Evolutionary conservation across 208 protist species (phyloP).

Genomic region (Blastocrithidia nonstop): DNA sequence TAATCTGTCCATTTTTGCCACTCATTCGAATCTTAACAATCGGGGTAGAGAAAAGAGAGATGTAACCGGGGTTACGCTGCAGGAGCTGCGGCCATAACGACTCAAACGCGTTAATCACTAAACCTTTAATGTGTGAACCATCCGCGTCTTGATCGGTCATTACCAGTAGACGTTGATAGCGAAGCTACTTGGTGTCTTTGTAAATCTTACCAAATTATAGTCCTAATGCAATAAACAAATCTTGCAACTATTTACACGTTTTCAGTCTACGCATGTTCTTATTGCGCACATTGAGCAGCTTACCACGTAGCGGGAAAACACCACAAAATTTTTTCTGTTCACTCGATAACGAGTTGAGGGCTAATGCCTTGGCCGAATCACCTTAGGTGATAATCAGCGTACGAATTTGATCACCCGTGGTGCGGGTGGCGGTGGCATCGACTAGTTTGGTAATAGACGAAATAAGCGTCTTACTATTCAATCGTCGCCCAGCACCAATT

Average conservation of each 20-base stretch:
- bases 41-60: slow-evolving; percentile 98
- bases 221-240: slow-evolving; percentile 75
- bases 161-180: slow-evolving; percentile 99
- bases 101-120: slow-evolving; percentile 99
- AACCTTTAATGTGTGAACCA: slow-evolving; percentile 99
- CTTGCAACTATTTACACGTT: slow-evolving; percentile 87
- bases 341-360: slow-evolving; percentile 91
- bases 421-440: slow-evolving; percentile 75
- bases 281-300: slow-evolving; percentile 96
- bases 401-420: slow-evolving; percentile 71
- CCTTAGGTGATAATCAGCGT: slow-evolving; percentile 98
- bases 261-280: slow-evolving; percentile 83
- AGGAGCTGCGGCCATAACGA: slow-evolving; percentile 97
- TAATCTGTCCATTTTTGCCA: slow-evolving; percentile 24
- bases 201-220: slow-evolving; percentile 69
- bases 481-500: slow-evolving; percentile 42
- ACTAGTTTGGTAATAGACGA: slow-evolving; percentile 96
- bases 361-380: slow-evolving; percentile 97
- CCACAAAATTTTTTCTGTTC: slow-evolving; percentile 93
- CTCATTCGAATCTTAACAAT: slow-evolving; percentile 95
- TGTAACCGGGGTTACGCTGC: slow-evolving; percentile 67
- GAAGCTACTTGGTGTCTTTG: slow-evolving; percentile 64
- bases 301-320: slow-evolving; percentile 96
- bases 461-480: slow-evolving; percentile 61
- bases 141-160: slow-evolving; percentile 99